Percentiles rank a stretch among this genome's conserved stretches.
Conservation (phyloP, 2,329 filamentous ascomycete genomes). For the Tolypocladium amazonense region DNA sequence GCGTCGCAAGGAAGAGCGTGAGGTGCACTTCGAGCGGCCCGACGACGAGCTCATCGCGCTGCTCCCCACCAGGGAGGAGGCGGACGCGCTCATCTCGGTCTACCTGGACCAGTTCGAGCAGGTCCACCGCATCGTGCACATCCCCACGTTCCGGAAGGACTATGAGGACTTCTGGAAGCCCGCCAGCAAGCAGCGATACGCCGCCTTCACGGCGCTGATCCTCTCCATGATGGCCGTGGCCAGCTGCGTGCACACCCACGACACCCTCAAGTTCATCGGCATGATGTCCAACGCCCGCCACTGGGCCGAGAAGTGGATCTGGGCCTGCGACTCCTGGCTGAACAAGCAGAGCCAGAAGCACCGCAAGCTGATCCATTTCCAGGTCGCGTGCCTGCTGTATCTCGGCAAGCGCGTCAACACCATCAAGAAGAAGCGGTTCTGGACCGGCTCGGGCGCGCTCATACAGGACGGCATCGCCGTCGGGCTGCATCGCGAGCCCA, state of each 20-base stretch:
- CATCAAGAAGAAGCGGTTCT: constrained; percentile 55
- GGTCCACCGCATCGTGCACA: constrained; percentile 46
- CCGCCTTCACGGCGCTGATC: constrained; percentile 45
- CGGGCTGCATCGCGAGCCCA: constrained; percentile 48
- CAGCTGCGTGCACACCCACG: constrained; percentile 43
- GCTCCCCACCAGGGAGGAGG: constrained; percentile 35
- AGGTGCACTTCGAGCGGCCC: constrained; percentile 34
- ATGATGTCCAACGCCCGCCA: constrained; percentile 47
- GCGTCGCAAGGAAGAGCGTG: constrained; percentile 40
- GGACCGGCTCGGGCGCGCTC: constrained; percentile 45
- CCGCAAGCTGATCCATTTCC: constrained; percentile 48
- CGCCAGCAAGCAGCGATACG: constrained; percentile 30
- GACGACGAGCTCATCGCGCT: constrained; percentile 40
- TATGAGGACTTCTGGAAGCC: constrained; percentile 45
- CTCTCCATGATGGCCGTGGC: constrained; percentile 52
- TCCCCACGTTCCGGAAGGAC: constrained; percentile 45
- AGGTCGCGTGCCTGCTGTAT: constrained; percentile 48
- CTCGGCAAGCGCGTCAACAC: constrained; percentile 51
- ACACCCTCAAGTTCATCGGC: constrained; percentile 43
- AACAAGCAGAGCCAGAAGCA: constrained; percentile 49
- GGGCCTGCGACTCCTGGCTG: constrained; percentile 43
- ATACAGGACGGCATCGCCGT: constrained; percentile 48
- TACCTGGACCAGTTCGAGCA: constrained; percentile 46
- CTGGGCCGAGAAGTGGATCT: constrained; percentile 45
- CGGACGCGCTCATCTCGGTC: constrained; percentile 36